Evolutionary conservation across 2,329 filamentous ascomycete genomes (phyloP), one percentile per base, ranked within the genome.

Genomic region (Zymoseptoria crescenta): DNA sequence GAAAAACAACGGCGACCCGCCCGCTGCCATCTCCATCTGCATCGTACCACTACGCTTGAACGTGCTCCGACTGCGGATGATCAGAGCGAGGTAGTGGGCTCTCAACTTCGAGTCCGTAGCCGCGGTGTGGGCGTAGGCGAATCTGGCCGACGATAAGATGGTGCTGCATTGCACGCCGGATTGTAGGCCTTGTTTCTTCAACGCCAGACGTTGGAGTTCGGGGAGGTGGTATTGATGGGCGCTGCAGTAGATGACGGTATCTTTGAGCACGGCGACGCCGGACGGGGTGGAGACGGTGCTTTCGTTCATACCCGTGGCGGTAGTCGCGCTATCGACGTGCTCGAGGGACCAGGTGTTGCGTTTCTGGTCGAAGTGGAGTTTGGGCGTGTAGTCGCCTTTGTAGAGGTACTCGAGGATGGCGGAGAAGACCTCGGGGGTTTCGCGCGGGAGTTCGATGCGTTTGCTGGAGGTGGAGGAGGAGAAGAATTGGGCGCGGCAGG

Each of bases 11-110:
- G 68, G 60, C 70, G 88, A 88, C 56, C 90, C 90, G 28, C 92
- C 92, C 62, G 85, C 84, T 73, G 88, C 88, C 91, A 96, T 96
- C 77, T 96, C 91, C 66, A 89, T 84, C 76, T 96, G 92, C 91
- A 96, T 96, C 3, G 91, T 96, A 57, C 91, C 91, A 74, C 91
- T 96, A 57, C 90, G 83, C 80, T 96, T 96, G 77, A 96, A 96
- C 1, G 90, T 96, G 70, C 84, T 83, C 65, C 92, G 84, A 68
- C 87, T 90, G 65, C 91, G 86, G 72, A 96, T 95, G 75, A 96
- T 96, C 70, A 96, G 84, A 19, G 92, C 91, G 45, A 96, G 85
- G 68, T 96, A 96, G 75, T 96, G 91, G 24, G 91, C 91, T 60
- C 92, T 83, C 56, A 96, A 81, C 75, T 92, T 92, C n/a, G 89